A percentile compares a stretch with the other conserved stretches of the same genome.
These are phyloP conservation scores for Penicillium tannophilum DNA, from an alignment of 495 filamentous ascomycete species.

Conservation along the genomic window DNA sequence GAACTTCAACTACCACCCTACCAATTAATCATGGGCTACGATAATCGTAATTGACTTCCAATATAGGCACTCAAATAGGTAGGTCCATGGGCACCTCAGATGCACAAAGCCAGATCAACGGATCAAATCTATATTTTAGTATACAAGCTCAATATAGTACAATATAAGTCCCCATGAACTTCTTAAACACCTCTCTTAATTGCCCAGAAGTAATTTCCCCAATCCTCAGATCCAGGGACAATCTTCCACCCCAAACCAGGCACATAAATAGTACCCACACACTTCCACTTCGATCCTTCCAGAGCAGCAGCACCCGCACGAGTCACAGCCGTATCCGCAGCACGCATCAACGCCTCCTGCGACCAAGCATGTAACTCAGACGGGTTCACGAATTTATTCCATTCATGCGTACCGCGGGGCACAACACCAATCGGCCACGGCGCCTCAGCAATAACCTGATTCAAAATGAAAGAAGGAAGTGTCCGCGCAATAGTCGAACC, in stretches of 20 bases:
- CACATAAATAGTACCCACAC: slow-evolving; percentile 74
- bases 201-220: slow-evolving; percentile 97
- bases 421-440: slow-evolving; percentile 79
- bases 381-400: slow-evolving; percentile 91
- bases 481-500: slow-evolving; percentile 89
- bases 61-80: too few relatives aligned
- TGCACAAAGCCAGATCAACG: background rate
- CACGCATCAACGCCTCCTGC: slow-evolving; percentile 44
- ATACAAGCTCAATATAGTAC: slow-evolving; percentile 16
- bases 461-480: slow-evolving; percentile 83
- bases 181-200: slow-evolving; percentile 61
- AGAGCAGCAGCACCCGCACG: slow-evolving; percentile 56
- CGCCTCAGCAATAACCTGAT: slow-evolving; percentile 87
- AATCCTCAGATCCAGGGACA: slow-evolving; percentile 76
- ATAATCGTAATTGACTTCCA: too few relatives aligned
- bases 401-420: slow-evolving; percentile 91
- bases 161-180: slow-evolving; percentile 6
- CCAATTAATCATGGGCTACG: too few relatives aligned
- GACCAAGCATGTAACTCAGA: slow-evolving; percentile 71
- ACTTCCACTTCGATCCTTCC: slow-evolving; percentile 63
- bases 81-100: too few relatives aligned
- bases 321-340: slow-evolving; percentile 37
- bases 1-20: too few relatives aligned
- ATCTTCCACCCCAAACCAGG: slow-evolving; percentile 91
- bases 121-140: slow-evolving; percentile 4